Base-by-base conservation (phyloP, 179 eudicot species). In the Silene noctiflora region DNA sequence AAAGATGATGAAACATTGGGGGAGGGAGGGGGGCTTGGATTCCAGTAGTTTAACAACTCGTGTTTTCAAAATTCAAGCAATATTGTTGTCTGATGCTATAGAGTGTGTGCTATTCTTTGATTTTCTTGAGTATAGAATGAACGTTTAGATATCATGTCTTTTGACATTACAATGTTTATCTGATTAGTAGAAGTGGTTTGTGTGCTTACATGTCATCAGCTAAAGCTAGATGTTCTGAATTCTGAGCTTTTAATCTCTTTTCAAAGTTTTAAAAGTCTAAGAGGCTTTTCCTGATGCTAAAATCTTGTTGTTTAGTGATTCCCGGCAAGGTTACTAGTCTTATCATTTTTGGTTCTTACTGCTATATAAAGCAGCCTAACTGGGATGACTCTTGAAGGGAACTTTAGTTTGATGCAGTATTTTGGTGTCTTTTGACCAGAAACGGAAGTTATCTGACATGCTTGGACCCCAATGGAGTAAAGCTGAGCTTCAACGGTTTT, bases 391-490 rank as follows among this genome's bases (percentile, higher is more conserved):
- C 55, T 53, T 55, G n/a, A 35, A 4, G 9, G 11, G 73, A 8
- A 19, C 17, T 22, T 44, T 10, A 67, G 69, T 48, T 75, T 75
- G 71, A 80, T 67, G 13, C 64, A 35, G 55, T 64, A 71, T 44
- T 66, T 71, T 65, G 4, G 25, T 61, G 3, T 69, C 58, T 68
- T 12, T 71, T 83, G 73, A 48, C 71, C 79, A 88, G 91, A 88
- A 88, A 60, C 83, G 83, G 76, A 86, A 81, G 79, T 56, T 83
- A 73, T 74, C 83, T 24, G 84, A 83, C 77, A 70, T 81, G 85
- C 81, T 88, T 20, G 91, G 91, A 73, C 80, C 85, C 63, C 85
- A 81, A 71, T 88, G 91, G 91, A 86, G 86, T 68, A 74, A 81
- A 80, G 76, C 71, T 14, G 91, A 88, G 77, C 86, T 88, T 77